Evolutionary conservation across 768 basidiomycete genomes (phyloP), one percentile per base, ranked within the genome.

Genomic region (Panellus pusillus): DNA sequence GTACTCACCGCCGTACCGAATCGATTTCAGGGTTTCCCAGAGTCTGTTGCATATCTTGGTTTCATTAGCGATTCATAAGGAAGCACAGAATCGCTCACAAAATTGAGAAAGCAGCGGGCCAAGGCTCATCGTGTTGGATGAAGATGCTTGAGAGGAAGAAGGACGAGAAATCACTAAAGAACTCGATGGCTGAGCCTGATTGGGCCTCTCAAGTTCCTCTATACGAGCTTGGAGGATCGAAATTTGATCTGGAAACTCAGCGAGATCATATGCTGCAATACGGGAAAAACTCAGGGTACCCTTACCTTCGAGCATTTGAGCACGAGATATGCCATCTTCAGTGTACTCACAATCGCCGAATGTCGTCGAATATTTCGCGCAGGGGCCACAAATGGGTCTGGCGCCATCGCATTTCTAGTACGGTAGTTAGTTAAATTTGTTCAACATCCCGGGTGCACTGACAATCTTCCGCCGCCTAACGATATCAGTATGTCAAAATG

Each of bases 301-400:
- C 18, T 2, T 28, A 55, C 58, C 57, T 45, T 62, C 61, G 14
- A 62, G 49, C 7, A 59, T 35, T 28, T 62, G 54, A 12, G 28
- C 49, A 18, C 35, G 37, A 5, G 61, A 55, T 14, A 27, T 57
- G 1, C 61, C 61, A 12, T 32, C 27, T 18, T 61, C 61, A 4
- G 37, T 31, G 47, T 55, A 61, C 38, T 58, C 56, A 17, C 61
- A 61, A 35, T 61, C 61, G 6, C 50, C 57, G 9, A 54, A 50
- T 6, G 44, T 20, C 14, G 24, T 32, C 3, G 57, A 35, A 38
- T 37, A 47, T 44, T 43, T 43, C 0, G 46, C 43, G 36, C 61
- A 61, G 19, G 42, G 61, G 9, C 57, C 56, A 29, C 61, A 61
- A 9, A 58, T 53, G 1, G 61, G 61, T 4, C 19, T 38, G 9